Base-by-base conservation (phyloP, 495 filamentous ascomycete genomes). In the Aspergillus egyptiacus region DNA sequence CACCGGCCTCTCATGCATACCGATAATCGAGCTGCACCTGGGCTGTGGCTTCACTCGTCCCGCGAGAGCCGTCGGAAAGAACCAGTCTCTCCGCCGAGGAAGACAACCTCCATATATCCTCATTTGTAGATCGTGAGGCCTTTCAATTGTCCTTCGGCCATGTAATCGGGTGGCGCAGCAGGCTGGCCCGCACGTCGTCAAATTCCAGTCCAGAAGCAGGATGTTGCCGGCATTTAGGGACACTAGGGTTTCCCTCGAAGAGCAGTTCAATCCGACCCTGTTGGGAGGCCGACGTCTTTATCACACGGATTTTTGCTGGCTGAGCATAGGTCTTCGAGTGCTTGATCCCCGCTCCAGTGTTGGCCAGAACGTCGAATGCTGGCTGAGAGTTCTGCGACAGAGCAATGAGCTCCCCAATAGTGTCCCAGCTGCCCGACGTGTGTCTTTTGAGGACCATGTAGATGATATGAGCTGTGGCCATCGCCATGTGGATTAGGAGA, bases 301-400 rank as follows among this genome's bases (percentile, higher is more conserved):
- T 34, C 8, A 50, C 37, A 3, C 51, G 27, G 31, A 54, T 50
- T 27, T 36, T 44, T 24, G 51, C 51, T 1, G 50, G 38, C 22
- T 38, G 46, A 13, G 40, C 38, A 15, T 43, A 55, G 6, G 53
- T 55, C 2, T 15, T 46, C 5, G 20, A 14, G 38, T 34, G 28
- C 33, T 38, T 8, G 1, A 48, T 47, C 1, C 50, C 50, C 3
- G n/a, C 50, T 2, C 42, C 34, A 19, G 50, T 47, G 24, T 54
- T 54, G 0, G 30, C 38, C n/a, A 54, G 19, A 2, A 15, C 14
- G 2, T n/a, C 10, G 11, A 34, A 42, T 7, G 43, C 38, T 5
- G 51, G 51, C 15, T 18, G 51, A 8, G 51, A 54, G 27, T 54
- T 54, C 14, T 54, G 46, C 10, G 35, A 37, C 15, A 51, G 42